These are phyloP conservation scores for Nissolia schottii DNA, from an alignment of 306 rosid genomes.

Conservation along the genomic window DNA sequence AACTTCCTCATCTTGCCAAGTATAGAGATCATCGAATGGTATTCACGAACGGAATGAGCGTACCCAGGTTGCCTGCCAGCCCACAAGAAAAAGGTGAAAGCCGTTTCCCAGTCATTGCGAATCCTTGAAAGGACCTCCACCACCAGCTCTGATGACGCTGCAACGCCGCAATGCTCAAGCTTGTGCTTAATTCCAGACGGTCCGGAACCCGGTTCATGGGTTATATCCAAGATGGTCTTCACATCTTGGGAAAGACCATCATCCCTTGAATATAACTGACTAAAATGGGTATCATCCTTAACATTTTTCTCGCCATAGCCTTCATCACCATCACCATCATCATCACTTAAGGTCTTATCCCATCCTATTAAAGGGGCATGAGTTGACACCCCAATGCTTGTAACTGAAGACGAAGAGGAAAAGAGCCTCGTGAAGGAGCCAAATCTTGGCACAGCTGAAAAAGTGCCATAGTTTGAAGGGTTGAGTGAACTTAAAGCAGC, in stretches of 20 bases:
- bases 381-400: slow-evolving; percentile 7
- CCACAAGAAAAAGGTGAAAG: slow-evolving; percentile 84
- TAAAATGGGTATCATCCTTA: slow-evolving; percentile 8
- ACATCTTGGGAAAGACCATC: slow-evolving; percentile 39
- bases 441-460: slow-evolving; percentile 9
- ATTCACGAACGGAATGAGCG: slow-evolving; percentile 57
- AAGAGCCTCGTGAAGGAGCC: slow-evolving; percentile 14
- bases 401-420: slow-evolving; percentile 27
- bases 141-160: slow-evolving; percentile 59
- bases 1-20: slow-evolving; percentile 88
- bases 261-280: slow-evolving; percentile 25
- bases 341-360: slow-evolving; percentile 3
- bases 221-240: slow-evolving; percentile 51
- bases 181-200: slow-evolving; percentile 38
- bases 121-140: slow-evolving; percentile 58
- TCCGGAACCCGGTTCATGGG: slow-evolving; percentile 31
- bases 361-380: slow-evolving; percentile 10
- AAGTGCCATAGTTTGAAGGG: slow-evolving; percentile 2
- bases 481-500: slow-evolving; percentile 16
- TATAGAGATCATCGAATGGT: slow-evolving; percentile 76
- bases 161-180: slow-evolving; percentile 52
- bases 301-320: slow-evolving; percentile 1
- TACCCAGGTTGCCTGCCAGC: slow-evolving; percentile 71
- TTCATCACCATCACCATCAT: neutral
- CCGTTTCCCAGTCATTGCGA: slow-evolving; percentile 85